A percentile compares a stretch with the other conserved stretches of the same genome.
Evolutionary conservation across 2,329 filamentous ascomycete genomes (phyloP).

Genomic region (Zasmidium angulare): DNA sequence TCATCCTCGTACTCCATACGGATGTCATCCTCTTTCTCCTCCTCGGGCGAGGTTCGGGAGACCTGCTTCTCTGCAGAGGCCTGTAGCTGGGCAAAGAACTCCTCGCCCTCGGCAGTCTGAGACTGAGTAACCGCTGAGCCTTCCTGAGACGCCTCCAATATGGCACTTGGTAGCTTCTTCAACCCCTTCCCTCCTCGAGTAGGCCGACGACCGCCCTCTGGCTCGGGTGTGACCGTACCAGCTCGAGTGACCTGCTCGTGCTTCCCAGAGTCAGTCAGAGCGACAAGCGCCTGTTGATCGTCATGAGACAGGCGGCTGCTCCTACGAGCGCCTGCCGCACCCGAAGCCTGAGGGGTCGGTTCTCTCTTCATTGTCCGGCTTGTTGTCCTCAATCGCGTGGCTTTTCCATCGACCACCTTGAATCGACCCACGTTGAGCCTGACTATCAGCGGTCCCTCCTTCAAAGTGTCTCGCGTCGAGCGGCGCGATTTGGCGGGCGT

Average conservation of each 20-base stretch:
- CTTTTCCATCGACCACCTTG: conserved; percentile 21
- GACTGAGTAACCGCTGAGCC: conserved; percentile 36
- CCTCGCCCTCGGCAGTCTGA: conserved; percentile 33
- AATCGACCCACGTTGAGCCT: conserved; percentile 39
- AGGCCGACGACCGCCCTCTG: conserved; percentile 40
- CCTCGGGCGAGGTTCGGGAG: conserved; percentile 27
- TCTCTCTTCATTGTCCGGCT: conserved; percentile 39
- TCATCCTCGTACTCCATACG: conserved; percentile 37
- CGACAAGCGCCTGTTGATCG: conserved; percentile 56
- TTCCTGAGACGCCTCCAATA: conserved; percentile 57
- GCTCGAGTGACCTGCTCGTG: conserved; percentile 56
- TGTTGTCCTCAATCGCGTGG: conserved; percentile 40
- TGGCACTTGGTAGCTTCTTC: conserved; percentile 49
- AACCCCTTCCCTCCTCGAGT: conserved; percentile 49
- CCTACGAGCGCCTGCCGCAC: conserved; percentile 43
- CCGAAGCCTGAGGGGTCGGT: conserved; percentile 32
- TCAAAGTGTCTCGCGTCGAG: conserved; percentile 9
- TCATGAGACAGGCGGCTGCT: conserved; percentile 62
- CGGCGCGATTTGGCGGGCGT: conserved; percentile 16
- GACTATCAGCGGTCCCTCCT: conserved; percentile 37
- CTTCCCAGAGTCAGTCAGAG: conserved; percentile 59
- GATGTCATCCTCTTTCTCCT: conserved; percentile 37
- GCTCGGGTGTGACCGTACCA: conserved; percentile 53
- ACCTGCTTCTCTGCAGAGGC: conserved; percentile 33
- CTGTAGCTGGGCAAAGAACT: conserved; percentile 33